Evolutionary conservation across 164 flowering plant species (phyloP).

Genomic region (Umbilicus rupestris): DNA sequence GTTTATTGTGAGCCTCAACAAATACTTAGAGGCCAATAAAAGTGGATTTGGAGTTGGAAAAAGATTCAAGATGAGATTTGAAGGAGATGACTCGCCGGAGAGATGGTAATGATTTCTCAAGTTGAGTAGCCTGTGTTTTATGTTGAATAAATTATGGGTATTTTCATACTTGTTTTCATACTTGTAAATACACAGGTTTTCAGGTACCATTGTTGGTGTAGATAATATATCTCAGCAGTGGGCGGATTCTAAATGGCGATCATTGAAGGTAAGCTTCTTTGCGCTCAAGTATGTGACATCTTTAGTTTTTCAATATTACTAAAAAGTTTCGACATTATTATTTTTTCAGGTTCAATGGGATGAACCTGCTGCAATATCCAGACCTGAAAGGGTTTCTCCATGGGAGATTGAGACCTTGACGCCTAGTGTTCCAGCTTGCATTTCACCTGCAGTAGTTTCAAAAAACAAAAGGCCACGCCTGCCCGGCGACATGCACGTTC

Average conservation of each 20-base stretch:
- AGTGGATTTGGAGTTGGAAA: slow-evolving; percentile 50
- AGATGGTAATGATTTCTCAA: slow-evolving; percentile 41
- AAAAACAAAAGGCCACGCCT: slow-evolving; percentile 62
- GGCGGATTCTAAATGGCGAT: slow-evolving; percentile 68
- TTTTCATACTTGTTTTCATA: neutral
- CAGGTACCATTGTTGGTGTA: slow-evolving; percentile 60
- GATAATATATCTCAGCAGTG: slow-evolving; percentile 55
- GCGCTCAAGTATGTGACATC: neutral
- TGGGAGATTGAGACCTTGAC: slow-evolving; percentile 86
- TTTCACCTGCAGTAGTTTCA: slow-evolving; percentile 20
- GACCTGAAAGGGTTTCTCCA: slow-evolving; percentile 86
- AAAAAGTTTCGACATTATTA: neutral
- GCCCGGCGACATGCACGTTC: slow-evolving; percentile 31
- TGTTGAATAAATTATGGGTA: neutral
- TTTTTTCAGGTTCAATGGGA: slow-evolving; percentile 82
- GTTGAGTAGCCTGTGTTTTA: neutral
- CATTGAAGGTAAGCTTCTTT: slow-evolving; percentile 40
- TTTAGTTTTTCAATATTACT: neutral
- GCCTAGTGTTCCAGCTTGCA: slow-evolving; percentile 29
- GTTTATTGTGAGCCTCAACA: slow-evolving; percentile 62
- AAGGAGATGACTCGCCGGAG: slow-evolving; percentile 75
- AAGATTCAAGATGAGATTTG: slow-evolving; percentile 77
- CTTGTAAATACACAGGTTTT: slow-evolving; percentile 34
- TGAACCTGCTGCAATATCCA: slow-evolving; percentile 56
- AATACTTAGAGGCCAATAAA: slow-evolving; percentile 54